Evolutionary conservation across 257 asterid genomes (phyloP).

Genomic region (Capsicum rhomboideum): DNA sequence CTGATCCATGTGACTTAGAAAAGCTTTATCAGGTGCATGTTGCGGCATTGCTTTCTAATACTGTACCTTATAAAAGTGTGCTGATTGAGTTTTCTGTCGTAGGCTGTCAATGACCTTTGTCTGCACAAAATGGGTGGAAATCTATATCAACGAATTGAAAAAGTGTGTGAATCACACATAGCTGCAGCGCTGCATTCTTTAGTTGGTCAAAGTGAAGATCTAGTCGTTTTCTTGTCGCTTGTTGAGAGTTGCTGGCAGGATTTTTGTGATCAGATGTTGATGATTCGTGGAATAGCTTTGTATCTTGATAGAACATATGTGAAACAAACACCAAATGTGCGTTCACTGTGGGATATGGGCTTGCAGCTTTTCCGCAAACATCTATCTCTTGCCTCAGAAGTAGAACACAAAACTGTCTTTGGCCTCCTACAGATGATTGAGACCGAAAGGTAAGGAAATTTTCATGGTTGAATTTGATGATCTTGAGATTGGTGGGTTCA

Average conservation of each 20-base stretch:
- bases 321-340: conserved; percentile 80
- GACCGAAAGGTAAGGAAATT: conserved; percentile 57
- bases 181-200: conserved; percentile 63
- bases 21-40: conserved; percentile 75
- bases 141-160: conserved; percentile 79
- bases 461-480: background rate
- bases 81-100: conserved; percentile 11
- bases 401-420: conserved; percentile 82
- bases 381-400: conserved; percentile 85
- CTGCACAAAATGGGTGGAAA: conserved; percentile 92
- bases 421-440: conserved; percentile 92
- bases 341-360: conserved; percentile 99
- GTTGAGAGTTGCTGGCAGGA: conserved; percentile 95
- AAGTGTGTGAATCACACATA: conserved; percentile 76
- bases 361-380: conserved; percentile 93
- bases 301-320: conserved; percentile 93
- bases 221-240: conserved; percentile 81
- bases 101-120: conserved; percentile 94
- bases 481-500: background rate
- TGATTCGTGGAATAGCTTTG: conserved; percentile 93
- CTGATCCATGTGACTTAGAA: conserved; percentile 90
- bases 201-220: conserved; percentile 93
- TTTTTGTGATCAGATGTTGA: conserved; percentile 92
- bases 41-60: background rate
- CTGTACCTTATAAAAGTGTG: conserved; percentile 9